Base-by-base conservation (phyloP, 2,329 filamentous ascomycete genomes). In the Aspergillus sp. region DNA sequence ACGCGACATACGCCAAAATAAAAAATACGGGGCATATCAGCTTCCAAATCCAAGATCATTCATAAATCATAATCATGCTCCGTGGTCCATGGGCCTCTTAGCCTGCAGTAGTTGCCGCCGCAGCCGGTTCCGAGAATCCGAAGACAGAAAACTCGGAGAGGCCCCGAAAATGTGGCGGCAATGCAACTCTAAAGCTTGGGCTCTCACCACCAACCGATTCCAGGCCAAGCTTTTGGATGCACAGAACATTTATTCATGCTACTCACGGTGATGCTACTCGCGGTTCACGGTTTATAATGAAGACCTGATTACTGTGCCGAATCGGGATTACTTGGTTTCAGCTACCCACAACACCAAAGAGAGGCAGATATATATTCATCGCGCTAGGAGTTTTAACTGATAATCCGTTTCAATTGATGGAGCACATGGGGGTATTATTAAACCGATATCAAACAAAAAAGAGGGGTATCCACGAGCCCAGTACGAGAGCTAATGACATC, bases 391-490 rank as follows among this genome's bases (percentile, higher is more conserved):
- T n/a, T n/a, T n/a, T 37, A 50, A 6, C 5, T 39, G 40, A 23
- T 50, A 19, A 50, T 40, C 21, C 3, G 12, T 35, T 37, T 27
- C 21, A 52, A 43, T 21, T 35, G 3, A 40, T 40, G 48, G 19
- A 6, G 19, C 41, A 47, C 31, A 39, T 7, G 33, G 31, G 23
- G 31, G 40, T 37, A 37, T 31, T 52, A 52, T 52, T 52, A 40
- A 46, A 19, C 33, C 11, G 17, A 41, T 54, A 46, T 35, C 6
- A 8, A 33, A 33, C 21, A 35, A 49, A 23, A 55, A 21, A 21
- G 12, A 4, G 6, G 37, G 44, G 45, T 55, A 55, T 55, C 52
- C 43, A 54, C 17, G n/a, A 54, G 15, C 31, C 47, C 31, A 41
- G 33, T 19, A 33, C 19, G 14, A 12, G 21, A 40, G n/a, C 23